These are phyloP conservation scores for Chlamydomonas reinhardtii DNA, from an alignment of 163 green algal genomes.

Conservation along the genomic window DNA sequence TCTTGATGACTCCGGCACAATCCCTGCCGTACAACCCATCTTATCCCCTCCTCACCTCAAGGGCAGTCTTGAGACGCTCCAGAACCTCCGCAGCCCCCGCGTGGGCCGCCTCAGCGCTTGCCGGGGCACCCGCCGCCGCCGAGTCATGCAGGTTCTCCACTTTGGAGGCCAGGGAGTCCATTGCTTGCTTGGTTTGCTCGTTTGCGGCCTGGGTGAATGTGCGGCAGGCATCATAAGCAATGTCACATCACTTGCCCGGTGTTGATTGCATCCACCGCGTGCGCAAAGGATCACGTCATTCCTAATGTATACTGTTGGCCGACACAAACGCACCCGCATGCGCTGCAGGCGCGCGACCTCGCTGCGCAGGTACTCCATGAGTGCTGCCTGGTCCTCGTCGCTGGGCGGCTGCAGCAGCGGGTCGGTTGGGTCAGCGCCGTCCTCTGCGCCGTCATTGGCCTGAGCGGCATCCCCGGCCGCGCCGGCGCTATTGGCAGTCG, in stretches of 20 bases:
- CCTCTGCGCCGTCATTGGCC: background rate
- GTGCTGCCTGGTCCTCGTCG: background rate
- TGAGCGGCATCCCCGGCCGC: background rate
- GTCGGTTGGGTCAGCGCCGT: background rate
- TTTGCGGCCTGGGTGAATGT: background rate
- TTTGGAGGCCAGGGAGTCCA: constrained; percentile 26
- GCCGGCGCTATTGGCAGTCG: background rate
- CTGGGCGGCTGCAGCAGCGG: background rate
- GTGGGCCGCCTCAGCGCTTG: too few species aligned
- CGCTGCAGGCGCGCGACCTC: constrained; percentile 33
- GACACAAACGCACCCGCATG: constrained; percentile 2
- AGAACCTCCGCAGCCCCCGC: background rate
- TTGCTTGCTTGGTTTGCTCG: constrained; percentile 5
- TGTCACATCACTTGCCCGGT: too few species aligned
- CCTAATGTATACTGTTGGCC: too few species aligned
- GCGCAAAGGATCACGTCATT: too few species aligned
- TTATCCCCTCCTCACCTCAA: constrained; percentile 11
- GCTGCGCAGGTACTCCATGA: background rate
- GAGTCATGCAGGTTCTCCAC: background rate
- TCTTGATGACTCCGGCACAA: background rate
- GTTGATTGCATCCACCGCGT: too few species aligned
- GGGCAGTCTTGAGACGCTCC: constrained; percentile 6
- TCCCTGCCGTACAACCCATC: too few species aligned
- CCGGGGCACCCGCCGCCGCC: too few species aligned
- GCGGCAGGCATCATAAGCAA: too few species aligned